Evolutionary conservation across 2,329 filamentous ascomycete species (phyloP), one percentile per base, ranked within the genome.

Genomic region (Alternaria sp.): DNA sequence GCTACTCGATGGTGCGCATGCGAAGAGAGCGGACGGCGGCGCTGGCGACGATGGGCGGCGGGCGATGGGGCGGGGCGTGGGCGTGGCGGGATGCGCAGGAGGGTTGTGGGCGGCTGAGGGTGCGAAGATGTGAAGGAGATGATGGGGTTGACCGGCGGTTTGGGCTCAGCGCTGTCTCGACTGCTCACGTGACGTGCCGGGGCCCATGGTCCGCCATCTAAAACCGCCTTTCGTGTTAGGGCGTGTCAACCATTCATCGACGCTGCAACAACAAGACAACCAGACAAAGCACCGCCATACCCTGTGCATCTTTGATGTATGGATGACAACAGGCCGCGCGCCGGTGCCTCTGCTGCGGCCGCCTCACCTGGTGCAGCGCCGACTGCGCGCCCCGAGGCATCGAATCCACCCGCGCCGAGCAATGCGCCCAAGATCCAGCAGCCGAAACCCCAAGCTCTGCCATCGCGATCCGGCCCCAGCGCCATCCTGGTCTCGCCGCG

Each of bases 401-500:
- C 61, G 20, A 63, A 60, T 54, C 51, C 57, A 53, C 54, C 55
- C 67, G 64, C 70, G 64, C 44, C 60, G 37, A 61, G 63, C 59
- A 66, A 62, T 62, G 64, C 71, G 60, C 74, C 72, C 77, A 43
- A 90, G 74, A 86, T 96, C 25, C 89, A 95, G 33, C 95, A 97
- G 80, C 94, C 94, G 11, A 96, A 90, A 61, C 95, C 94, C 1
- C 94, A 97, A 82, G 90, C 89, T n/a, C 85, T 97, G 4, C 87
- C 92, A 0, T 87, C 88, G 63, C 84, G 87, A 68, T 78, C 85
- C 55, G 84, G 88, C 2, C 90, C 91, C 5, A 93, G 92, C 15
- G 89, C 91, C 6, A 97, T 98, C 69, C 86, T 97, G 20, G 94
- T 98, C 28, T 97, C 94, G 37, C 91, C 93, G 15, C 89, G 94